These are phyloP conservation scores for Amesomyces nigricolor DNA, from an alignment of 2,329 filamentous ascomycete species.

Conservation along the genomic window DNA sequence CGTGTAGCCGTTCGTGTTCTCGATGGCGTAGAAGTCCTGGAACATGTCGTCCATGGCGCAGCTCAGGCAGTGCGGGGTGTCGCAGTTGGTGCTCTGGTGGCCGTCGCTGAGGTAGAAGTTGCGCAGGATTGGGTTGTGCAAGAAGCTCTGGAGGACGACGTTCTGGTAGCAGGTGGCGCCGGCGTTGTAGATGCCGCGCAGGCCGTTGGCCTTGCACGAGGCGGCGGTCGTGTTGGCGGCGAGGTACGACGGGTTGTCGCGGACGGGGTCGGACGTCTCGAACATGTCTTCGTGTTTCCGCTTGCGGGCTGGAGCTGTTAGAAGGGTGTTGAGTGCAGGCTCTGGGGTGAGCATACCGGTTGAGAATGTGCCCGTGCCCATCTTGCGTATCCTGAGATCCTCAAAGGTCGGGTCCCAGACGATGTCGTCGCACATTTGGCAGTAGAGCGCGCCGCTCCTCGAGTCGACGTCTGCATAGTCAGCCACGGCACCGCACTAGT, in stretches of 20 bases:
- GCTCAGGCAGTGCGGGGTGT: constrained; percentile 56
- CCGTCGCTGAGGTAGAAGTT: constrained; percentile 91
- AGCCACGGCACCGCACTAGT: constrained; percentile 1
- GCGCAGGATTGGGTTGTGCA: constrained; percentile 87
- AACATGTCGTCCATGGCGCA: constrained; percentile 71
- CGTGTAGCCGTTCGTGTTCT: constrained; percentile 83
- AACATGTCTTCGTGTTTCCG: constrained; percentile 70
- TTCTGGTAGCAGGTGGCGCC: constrained; percentile 99
- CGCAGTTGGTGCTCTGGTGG: constrained; percentile 73
- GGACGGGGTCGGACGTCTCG: constrained; percentile 45
- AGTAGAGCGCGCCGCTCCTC: constrained; percentile 67
- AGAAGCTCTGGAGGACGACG: constrained; percentile 85
- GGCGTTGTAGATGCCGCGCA: constrained; percentile 92
- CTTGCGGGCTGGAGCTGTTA: constrained; percentile 53
- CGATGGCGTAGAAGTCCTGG: constrained; percentile 63
- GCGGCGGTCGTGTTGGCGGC: constrained; percentile 70
- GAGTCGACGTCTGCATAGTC: constrained; percentile 64
- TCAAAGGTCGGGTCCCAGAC: constrained; percentile 79
- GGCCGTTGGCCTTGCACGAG: constrained; percentile 78
- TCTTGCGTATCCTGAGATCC: constrained; percentile 64
- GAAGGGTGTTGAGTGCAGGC: not conserved
- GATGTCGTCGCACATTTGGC: constrained; percentile 75
- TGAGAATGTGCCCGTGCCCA: constrained; percentile 59
- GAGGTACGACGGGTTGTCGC: constrained; percentile 72
- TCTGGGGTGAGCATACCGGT: constrained; percentile 5